These are phyloP conservation scores for Magnaporthiopsis poae DNA, from an alignment of 2,329 filamentous ascomycete genomes.

Conservation along the genomic window DNA sequence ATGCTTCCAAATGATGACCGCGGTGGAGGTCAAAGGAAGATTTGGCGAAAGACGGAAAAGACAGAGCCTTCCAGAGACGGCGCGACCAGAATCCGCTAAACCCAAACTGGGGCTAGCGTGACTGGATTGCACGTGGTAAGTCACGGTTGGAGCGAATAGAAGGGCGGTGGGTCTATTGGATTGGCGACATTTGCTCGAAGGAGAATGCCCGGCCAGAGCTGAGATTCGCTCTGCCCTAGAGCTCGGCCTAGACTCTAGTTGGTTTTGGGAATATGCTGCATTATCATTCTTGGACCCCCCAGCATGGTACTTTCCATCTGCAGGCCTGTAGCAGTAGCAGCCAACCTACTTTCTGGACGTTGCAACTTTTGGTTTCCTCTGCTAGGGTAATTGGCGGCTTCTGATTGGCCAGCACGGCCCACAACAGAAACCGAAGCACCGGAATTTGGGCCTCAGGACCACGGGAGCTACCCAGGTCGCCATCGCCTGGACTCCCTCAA, in stretches of 20 bases:
- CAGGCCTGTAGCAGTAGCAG: neutral
- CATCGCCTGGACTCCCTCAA: slow-evolving; percentile 2
- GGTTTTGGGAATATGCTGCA: neutral
- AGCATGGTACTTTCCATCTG: neutral
- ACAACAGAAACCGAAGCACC: neutral
- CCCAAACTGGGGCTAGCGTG: neutral
- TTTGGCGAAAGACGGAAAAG: slow-evolving; percentile 6
- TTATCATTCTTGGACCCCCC: neutral
- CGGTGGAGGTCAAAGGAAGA: neutral
- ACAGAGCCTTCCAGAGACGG: slow-evolving; percentile 5
- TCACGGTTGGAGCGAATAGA: slow-evolving; percentile 12
- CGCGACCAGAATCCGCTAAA: slow-evolving; percentile 1
- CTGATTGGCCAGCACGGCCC: neutral
- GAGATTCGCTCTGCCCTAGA: neutral
- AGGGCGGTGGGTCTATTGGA: neutral
- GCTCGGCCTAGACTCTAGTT: neutral
- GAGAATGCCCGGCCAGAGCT: slow-evolving; percentile 1
- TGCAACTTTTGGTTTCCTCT: neutral
- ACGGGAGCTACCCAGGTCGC: neutral
- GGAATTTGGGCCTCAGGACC: neutral
- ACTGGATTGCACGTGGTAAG: slow-evolving; percentile 14
- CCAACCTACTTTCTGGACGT: too few species aligned
- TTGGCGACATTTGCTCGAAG: slow-evolving; percentile 7
- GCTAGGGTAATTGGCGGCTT: neutral
- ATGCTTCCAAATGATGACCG: neutral